These are phyloP conservation scores for Eucalyptus pumila DNA, from an alignment of 345 rosid genomes.

Conservation along the genomic window DNA sequence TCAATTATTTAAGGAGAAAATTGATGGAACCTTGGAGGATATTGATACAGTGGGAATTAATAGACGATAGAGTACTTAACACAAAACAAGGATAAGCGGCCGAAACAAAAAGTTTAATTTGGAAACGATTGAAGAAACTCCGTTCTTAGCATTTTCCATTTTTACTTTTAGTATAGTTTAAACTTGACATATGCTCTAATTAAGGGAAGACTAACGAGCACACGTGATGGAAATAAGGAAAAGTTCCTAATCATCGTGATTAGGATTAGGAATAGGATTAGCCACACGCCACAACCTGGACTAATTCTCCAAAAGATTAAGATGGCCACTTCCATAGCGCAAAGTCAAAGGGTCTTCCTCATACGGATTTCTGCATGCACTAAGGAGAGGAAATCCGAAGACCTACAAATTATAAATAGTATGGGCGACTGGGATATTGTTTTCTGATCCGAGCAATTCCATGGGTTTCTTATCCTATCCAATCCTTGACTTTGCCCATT, in stretches of 20 bases:
- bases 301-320: neutral
- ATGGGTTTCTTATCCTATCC: neutral
- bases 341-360: neutral
- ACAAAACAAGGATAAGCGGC: neutral
- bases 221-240: neutral
- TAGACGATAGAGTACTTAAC: neutral
- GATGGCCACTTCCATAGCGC: neutral
- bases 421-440: neutral
- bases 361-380: neutral
- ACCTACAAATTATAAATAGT: neutral
- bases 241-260: neutral
- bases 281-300: neutral
- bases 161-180: neutral
- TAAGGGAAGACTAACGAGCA: neutral
- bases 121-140: neutral
- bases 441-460: neutral
- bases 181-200: neutral
- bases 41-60: neutral
- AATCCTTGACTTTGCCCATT: neutral
- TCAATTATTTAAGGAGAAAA: neutral
- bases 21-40: neutral
- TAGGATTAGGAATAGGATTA: neutral
- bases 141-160: neutral
- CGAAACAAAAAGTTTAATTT: neutral
- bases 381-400: neutral